A percentile compares a stretch with the other conserved stretches of the same genome.
Evolutionary conservation across 352 stramenopile genomes (phyloP).

Genomic region (Globisporangium camurandrum): DNA sequence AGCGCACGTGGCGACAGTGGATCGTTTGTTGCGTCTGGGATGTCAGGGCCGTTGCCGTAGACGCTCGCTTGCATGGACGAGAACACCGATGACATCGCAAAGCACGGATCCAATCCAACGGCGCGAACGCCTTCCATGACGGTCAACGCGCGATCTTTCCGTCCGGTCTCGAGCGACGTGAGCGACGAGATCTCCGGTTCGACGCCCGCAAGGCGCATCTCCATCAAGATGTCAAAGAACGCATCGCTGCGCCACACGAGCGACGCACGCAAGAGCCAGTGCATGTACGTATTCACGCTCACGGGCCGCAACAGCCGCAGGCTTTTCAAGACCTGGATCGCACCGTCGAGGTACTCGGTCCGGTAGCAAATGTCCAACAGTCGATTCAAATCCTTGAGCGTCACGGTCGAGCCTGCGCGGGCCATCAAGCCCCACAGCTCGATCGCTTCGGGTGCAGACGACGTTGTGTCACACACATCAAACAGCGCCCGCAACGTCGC

Average conservation of each 20-base stretch:
- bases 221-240: constrained; percentile 83
- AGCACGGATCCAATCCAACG: constrained; percentile 76
- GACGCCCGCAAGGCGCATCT: constrained; percentile 75
- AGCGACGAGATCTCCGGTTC: constrained; percentile 80
- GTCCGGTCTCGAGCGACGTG: constrained; percentile 75
- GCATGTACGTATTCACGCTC: constrained; percentile 76
- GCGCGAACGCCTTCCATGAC: constrained; percentile 85
- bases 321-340: constrained; percentile 70
- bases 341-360: constrained; percentile 68
- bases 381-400: constrained; percentile 52
- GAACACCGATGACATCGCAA: constrained; percentile 81
- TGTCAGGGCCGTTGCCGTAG: constrained; percentile 56
- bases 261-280: constrained; percentile 72
- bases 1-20: constrained; percentile 44
- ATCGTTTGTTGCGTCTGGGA: too few species aligned
- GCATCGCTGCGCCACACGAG: constrained; percentile 76
- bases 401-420: constrained; percentile 41
- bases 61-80: constrained; percentile 72
- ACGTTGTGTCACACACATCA: constrained; percentile 64
- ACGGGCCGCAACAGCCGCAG: constrained; percentile 55
- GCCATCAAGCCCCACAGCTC: constrained; percentile 69
- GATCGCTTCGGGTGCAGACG: constrained; percentile 48
- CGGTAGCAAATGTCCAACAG: constrained; percentile 77
- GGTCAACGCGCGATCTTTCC: constrained; percentile 75
- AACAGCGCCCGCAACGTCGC: constrained; percentile 65